phyloP scores from a whole-genome alignment of 2,329 filamentous ascomycete genomes.

The Nemania bipapillata region DNA sequence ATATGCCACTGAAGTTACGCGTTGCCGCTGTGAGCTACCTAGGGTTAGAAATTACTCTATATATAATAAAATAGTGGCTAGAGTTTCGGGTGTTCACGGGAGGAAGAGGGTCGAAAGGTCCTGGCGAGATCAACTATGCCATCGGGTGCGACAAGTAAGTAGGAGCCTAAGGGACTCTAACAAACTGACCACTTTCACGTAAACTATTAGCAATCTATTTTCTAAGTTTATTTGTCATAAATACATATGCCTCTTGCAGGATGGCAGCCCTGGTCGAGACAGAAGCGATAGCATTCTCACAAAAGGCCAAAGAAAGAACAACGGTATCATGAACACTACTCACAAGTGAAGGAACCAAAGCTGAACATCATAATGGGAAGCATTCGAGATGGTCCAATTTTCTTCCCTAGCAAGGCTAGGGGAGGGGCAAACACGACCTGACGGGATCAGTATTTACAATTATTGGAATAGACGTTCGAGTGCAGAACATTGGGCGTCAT shows the following conservation, averaged over 20 bases:
- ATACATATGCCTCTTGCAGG: too few species aligned
- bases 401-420: slow-evolving; percentile 74
- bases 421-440: slow-evolving; percentile 73
- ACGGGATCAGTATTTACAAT: slow-evolving; percentile 1
- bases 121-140: too few species aligned
- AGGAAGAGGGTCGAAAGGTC: too few species aligned
- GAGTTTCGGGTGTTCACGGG: too few species aligned
- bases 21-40: slow-evolving; percentile 60
- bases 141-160: too few species aligned
- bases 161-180: too few species aligned
- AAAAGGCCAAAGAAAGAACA: neutral
- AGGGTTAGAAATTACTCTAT: too few species aligned
- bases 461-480: neutral
- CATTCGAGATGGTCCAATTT: slow-evolving; percentile 71
- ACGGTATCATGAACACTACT: slow-evolving; percentile 8
- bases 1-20: slow-evolving; percentile 71
- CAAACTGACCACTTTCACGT: slow-evolving; percentile 49
- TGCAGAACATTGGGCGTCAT: neutral
- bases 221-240: neutral
- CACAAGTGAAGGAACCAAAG: slow-evolving; percentile 71
- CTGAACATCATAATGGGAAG: slow-evolving; percentile 72
- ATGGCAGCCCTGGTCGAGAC: neutral
- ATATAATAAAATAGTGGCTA: too few species aligned
- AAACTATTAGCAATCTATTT: slow-evolving; percentile 71
- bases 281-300: neutral